Base-by-base conservation (phyloP, 441 rosid genomes). In the Gossypium trilobum region DNA sequence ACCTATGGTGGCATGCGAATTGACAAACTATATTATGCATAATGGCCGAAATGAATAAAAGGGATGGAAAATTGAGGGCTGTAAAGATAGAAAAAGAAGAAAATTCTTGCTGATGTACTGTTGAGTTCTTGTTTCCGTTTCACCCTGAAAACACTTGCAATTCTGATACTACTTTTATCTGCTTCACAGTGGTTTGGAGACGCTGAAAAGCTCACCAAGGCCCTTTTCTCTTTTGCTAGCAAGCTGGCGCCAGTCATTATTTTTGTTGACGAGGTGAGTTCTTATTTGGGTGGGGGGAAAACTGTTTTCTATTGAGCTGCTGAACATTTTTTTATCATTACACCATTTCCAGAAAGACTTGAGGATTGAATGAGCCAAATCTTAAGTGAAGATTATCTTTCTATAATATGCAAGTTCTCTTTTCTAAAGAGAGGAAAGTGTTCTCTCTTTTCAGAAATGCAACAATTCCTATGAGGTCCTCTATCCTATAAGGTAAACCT, bases 151-250 rank as follows among this genome's bases (percentile, higher is more conserved):
- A 64, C 55, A 61, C 56, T 50, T 56, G 19, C 44, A 55, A 66
- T n/a, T 33, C 11, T 8, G 10, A 16, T 31, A 10, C 11, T 23
- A 17, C 64, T 44, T 71, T 60, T 64, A 33, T 63, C 79, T 70
- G 66, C 33, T 39, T 76, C 68, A 56, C 82, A 92, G 99, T 95
- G 99, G 99, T 92, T 91, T 79, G 99, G 99, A 83, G 99, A 95
- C 73, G 97, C 99, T 55, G 97, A 92, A 80, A 95, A 95, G 86
- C 96, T 92, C 71, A 95, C 99, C 5, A 91, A 88, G 80, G 97
- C 97, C 69, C 89, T 95, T 23, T 95, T 95, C 79, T 89, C 99
- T 57, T 95, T 91, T 80, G 98, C 97, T 39, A 84, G 88, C 84
- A 95, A 87, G 79, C 87, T 95, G 77, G 89, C 97, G 13, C 99